Base-by-base conservation (phyloP, 108 stramenopile species). In the Cyclotella sp. region DNA sequence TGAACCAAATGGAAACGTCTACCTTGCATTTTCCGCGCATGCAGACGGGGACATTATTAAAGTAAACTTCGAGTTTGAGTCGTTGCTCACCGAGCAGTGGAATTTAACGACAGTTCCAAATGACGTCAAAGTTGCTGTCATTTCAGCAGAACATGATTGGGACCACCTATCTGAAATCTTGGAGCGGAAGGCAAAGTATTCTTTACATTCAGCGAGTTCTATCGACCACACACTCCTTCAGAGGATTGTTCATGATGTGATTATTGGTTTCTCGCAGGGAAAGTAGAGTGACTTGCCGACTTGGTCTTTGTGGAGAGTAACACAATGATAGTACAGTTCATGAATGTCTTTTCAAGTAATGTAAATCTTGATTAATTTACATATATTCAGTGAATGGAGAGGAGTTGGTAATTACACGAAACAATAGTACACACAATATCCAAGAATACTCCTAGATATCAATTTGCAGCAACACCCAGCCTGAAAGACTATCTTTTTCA, bases 381-480 rank as follows among this genome's bases (percentile, higher is more conserved):
- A 49, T 7, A 49, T 1, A 49, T n/a, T n/a, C 3, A 49, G n/a
- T n/a, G 2, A 7, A n/a, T 49, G 47, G 47, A 16, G 9, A 49
- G 44, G 3, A n/a, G 47, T 49, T 49, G 13, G 9, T n/a, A n/a
- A n/a, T 49, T 3, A 9, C 47, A 49, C 47, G 47, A 16, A 7
- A 49, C 3, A 34, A 34, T n/a, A 6, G 34, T 34, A 34, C 34
- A 34, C 34, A 2, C 6, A 34, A 34, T 5, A 34, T 34, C 47
- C n/a, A 9, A 9, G n/a, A n/a, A n/a, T n/a, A n/a, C n/a, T n/a
- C n/a, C 9, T 9, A 16, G 15, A 49, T 49, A 49, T 49, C 47
- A 49, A 49, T 49, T 49, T 49, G n/a, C 47, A 77, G 42, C 18
- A 77, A 62, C 16, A 77, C 61, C 76, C 76, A 77, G 0, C 76